These are phyloP conservation scores for Zelopaecilomyces penicillatus DNA, from an alignment of 2,329 filamentous ascomycete genomes.

Conservation along the genomic window DNA sequence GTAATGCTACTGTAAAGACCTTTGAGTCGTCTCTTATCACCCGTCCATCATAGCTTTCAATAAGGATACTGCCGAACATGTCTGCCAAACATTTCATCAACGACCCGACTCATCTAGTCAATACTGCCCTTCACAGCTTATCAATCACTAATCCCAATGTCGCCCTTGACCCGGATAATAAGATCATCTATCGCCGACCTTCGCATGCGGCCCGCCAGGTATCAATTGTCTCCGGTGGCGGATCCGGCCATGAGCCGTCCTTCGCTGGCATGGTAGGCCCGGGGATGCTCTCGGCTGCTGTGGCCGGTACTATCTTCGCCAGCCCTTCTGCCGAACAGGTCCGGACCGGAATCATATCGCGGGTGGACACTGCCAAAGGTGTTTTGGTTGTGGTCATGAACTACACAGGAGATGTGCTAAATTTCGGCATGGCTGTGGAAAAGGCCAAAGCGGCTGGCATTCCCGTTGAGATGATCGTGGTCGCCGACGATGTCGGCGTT, in stretches of 20 bases:
- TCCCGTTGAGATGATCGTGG: slow-evolving; percentile 78
- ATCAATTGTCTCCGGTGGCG: slow-evolving; percentile 79
- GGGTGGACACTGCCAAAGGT: slow-evolving; percentile 63
- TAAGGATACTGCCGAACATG: slow-evolving; percentile 20
- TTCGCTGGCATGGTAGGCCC: slow-evolving; percentile 79
- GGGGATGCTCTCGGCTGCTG: slow-evolving; percentile 71
- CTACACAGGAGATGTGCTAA: slow-evolving; percentile 82
- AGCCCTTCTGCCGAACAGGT: slow-evolving; percentile 78
- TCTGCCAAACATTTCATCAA: slow-evolving; percentile 81
- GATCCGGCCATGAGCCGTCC: slow-evolving; percentile 82
- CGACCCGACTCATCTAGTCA: slow-evolving; percentile 71
- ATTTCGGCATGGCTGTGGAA: slow-evolving; percentile 90
- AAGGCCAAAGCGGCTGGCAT: slow-evolving; percentile 77
- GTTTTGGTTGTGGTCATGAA: slow-evolving; percentile 94
- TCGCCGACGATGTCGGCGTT: slow-evolving; percentile 87
- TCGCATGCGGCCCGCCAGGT: slow-evolving; percentile 50
- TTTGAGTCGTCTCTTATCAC: too few relatives aligned
- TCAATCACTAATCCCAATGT: slow-evolving; percentile 79
- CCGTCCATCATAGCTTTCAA: too few relatives aligned
- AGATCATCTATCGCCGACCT: slow-evolving; percentile 71
- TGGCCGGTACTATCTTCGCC: slow-evolving; percentile 82
- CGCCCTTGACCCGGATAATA: slow-evolving; percentile 69
- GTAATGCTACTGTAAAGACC: too few relatives aligned
- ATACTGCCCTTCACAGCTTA: slow-evolving; percentile 64
- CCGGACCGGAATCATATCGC: slow-evolving; percentile 61